Conservation (phyloP, 257 asterid species). For the Gentiana straminea region DNA sequence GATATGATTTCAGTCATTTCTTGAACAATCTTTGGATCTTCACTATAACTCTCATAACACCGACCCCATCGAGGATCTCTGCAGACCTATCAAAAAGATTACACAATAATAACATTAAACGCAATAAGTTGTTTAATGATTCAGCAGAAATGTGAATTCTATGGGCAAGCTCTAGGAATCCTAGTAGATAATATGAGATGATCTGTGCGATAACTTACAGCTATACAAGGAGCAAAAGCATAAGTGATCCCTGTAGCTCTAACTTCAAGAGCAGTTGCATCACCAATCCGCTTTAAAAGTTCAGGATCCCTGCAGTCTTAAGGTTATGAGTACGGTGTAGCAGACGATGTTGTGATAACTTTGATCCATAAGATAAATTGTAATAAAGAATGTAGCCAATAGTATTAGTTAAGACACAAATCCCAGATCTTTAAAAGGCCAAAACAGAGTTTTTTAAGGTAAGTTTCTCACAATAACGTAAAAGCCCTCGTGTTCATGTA, state of each 20-base stretch:
- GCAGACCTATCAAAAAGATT: conserved; percentile 49
- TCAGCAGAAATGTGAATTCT: too few species aligned
- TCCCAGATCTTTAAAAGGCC: too few species aligned
- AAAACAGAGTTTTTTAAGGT: not conserved
- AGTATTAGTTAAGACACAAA: too few species aligned
- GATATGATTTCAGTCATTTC: conserved; percentile 76
- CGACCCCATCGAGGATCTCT: conserved; percentile 99
- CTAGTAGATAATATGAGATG: too few species aligned
- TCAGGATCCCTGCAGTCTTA: conserved; percentile 56
- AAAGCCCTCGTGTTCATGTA: not conserved
- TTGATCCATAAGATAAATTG: not conserved
- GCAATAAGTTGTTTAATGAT: not conserved
- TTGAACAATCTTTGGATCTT: conserved; percentile 71
- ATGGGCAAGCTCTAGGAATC: too few species aligned
- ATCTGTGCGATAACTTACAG: conserved; percentile 35
- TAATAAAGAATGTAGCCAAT: too few species aligned
- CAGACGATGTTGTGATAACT: too few species aligned
- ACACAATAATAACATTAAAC: not conserved
- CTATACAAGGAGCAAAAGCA: conserved; percentile 88
- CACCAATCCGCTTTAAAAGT: conserved; percentile 62
- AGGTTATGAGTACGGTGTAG: not conserved
- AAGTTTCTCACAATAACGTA: not conserved
- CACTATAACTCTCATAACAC: conserved; percentile 90
- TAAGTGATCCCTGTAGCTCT: conserved; percentile 93
- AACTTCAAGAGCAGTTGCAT: conserved; percentile 76